Evolutionary conservation across 495 filamentous ascomycete species (phyloP).

Genomic region (Aspergillus mulundensis): DNA sequence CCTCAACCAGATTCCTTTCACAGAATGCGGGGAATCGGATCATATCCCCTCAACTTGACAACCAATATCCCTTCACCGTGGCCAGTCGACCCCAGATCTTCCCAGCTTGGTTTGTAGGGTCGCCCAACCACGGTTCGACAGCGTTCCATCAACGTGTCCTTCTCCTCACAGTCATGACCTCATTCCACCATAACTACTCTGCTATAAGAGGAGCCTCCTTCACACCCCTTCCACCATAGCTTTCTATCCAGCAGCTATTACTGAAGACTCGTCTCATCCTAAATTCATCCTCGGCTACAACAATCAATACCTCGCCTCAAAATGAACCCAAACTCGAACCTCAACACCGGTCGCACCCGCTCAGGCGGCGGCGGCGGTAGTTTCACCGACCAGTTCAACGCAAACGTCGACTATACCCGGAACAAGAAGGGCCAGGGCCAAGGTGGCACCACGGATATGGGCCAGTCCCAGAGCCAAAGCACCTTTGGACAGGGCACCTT

Average conservation of each 20-base stretch:
- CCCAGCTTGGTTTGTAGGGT: background rate
- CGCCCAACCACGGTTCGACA: background rate
- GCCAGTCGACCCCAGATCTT: background rate
- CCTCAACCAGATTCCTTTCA: background rate
- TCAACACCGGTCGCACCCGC: background rate
- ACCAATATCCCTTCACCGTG: background rate
- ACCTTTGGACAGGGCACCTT: background rate
- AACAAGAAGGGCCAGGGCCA: constrained; percentile 25
- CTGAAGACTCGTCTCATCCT: too few species aligned
- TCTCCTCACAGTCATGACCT: constrained; percentile 8
- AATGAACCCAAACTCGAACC: background rate
- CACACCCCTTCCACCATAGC: background rate
- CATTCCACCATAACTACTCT: constrained; percentile 3
- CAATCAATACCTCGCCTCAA: background rate
- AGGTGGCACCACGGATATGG: background rate
- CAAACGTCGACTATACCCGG: constrained; percentile 54
- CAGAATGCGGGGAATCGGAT: constrained; percentile 1
- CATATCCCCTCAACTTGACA: background rate
- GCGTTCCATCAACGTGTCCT: background rate
- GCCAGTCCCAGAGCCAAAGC: background rate
- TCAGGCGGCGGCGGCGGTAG: constrained; percentile 31
- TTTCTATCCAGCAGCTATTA: background rate
- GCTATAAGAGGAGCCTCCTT: background rate
- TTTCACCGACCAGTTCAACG: constrained; percentile 59
- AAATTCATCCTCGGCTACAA: too few species aligned